Conservation (phyloP, 345 rosid species). For the Camelina neglecta region DNA sequence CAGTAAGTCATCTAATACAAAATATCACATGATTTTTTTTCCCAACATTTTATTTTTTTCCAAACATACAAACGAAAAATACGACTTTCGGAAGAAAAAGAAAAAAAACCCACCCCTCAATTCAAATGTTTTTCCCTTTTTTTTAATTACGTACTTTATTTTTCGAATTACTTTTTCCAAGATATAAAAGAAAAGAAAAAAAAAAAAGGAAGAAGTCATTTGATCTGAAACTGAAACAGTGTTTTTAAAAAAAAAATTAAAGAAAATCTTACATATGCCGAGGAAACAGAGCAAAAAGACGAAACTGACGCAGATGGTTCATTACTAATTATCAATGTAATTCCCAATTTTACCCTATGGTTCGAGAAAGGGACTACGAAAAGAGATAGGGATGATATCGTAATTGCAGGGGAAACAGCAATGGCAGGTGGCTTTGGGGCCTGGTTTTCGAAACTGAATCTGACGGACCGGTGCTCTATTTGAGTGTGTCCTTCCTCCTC, state of each 20-base stretch:
- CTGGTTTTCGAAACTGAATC: conserved; percentile 49
- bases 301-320: conserved; percentile 48
- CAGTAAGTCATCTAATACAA: no score
- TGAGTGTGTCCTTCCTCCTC: conserved; percentile 38
- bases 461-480: conserved; percentile 49
- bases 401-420: conserved; percentile 24
- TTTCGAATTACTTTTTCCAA: conserved; percentile 5
- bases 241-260: background rate
- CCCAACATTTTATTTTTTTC: no score
- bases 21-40: no score
- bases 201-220: conserved; percentile 2
- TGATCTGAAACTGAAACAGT: conserved; percentile 30
- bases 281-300: conserved; percentile 45
- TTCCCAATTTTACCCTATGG: background rate
- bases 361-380: background rate
- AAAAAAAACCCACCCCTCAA: background rate
- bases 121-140: conserved; percentile 21
- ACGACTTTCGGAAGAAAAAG: no score
- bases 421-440: conserved; percentile 45
- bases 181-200: background rate
- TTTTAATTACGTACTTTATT: conserved; percentile 4
- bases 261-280: conserved; percentile 41
- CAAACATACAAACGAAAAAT: no score
- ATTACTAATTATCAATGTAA: conserved; percentile 12
- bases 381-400: background rate